These are phyloP conservation scores for Plectosphaerella sp. DNA, from an alignment of 2,329 filamentous ascomycete genomes.

Conservation along the genomic window DNA sequence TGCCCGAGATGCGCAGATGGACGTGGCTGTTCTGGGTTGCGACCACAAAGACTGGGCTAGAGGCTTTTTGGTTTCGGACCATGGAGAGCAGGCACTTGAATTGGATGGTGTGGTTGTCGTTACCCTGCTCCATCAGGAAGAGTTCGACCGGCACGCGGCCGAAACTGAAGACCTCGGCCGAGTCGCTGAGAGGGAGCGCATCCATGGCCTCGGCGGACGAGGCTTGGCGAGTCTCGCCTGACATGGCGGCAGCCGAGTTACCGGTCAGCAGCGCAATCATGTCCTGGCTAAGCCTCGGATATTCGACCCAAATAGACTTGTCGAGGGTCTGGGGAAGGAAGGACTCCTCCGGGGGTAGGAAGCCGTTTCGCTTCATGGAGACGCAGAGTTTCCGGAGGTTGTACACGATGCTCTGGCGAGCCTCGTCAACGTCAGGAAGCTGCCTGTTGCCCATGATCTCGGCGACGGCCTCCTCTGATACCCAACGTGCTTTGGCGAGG, in stretches of 20 bases:
- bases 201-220: conserved; percentile 55
- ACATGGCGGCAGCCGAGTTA: conserved; percentile 44
- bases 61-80: conserved; percentile 63
- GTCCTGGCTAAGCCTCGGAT: conserved; percentile 69
- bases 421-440: conserved; percentile 42
- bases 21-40: conserved; percentile 76
- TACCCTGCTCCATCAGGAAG: conserved; percentile 68
- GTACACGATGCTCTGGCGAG: conserved; percentile 53
- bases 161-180: conserved; percentile 69
- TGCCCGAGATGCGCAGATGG: conserved; percentile 67
- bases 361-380: conserved; percentile 80
- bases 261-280: conserved; percentile 67
- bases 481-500: conserved; percentile 81
- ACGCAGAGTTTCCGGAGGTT: conserved; percentile 70
- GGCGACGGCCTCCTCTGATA: conserved; percentile 53
- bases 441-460: conserved; percentile 41
- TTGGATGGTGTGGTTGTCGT: conserved; percentile 61
- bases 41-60: conserved; percentile 67
- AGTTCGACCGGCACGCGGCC: conserved; percentile 72
- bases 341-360: conserved; percentile 66
- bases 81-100: conserved; percentile 76
- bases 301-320: conserved; percentile 76
- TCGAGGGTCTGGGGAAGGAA: conserved; percentile 75
- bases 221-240: conserved; percentile 40
- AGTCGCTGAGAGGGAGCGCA: conserved; percentile 74